These are phyloP conservation scores for Kregervanrija pseudodelftensis DNA, from an alignment of 805 yeast species.

Conservation along the genomic window DNA sequence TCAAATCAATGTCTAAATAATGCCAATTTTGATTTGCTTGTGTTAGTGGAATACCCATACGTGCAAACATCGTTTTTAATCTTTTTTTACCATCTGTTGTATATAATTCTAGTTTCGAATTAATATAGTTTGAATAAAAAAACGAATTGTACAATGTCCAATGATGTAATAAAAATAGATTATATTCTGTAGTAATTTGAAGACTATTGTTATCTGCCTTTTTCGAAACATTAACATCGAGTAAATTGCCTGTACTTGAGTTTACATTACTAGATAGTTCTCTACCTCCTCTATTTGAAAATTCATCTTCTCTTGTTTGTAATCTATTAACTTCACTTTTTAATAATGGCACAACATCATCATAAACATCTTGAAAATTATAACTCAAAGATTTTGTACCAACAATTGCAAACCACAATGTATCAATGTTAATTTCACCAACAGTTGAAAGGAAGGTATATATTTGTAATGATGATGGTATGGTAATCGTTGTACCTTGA, in stretches of 20 bases:
- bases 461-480: slow-evolving; percentile 71
- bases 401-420: slow-evolving; percentile 79
- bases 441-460: slow-evolving; percentile 74
- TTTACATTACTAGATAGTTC: not conserved
- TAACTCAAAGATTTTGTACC: slow-evolving; percentile 81
- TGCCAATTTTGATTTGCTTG: slow-evolving; percentile 92
- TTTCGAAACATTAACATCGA: slow-evolving; percentile 16
- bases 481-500: slow-evolving; percentile 71
- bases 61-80: slow-evolving; percentile 86
- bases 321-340: slow-evolving; percentile 79
- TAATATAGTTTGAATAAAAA: slow-evolving; percentile 83
- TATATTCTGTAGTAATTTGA: slow-evolving; percentile 73
- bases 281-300: not conserved
- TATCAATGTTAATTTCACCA: slow-evolving; percentile 69
- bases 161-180: slow-evolving; percentile 79
- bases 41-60: slow-evolving; percentile 88
- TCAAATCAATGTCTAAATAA: slow-evolving; percentile 76
- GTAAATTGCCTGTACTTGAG: not conserved
- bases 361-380: slow-evolving; percentile 68
- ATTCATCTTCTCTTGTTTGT: slow-evolving; percentile 23
- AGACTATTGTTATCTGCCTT: slow-evolving; percentile 34
- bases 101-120: slow-evolving; percentile 83
- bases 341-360: slow-evolving; percentile 61
- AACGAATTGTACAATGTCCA: slow-evolving; percentile 92
- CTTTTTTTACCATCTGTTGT: slow-evolving; percentile 84